Base-by-base conservation (phyloP, 2,329 filamentous ascomycete species). In the Ophiostoma piceae region DNA sequence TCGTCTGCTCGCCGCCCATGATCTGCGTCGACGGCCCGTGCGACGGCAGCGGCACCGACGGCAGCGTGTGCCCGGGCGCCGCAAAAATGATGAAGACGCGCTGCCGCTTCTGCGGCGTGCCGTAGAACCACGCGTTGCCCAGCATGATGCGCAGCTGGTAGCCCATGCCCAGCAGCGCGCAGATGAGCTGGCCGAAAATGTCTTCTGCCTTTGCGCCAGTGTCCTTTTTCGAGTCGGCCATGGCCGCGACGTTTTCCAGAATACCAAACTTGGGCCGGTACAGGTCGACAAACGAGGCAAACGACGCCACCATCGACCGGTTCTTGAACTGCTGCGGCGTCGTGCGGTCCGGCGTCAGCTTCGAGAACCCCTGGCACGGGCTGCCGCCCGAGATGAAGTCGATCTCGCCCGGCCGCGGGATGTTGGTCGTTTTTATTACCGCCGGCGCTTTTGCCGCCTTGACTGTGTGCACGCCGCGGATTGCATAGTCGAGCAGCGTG, bases 341-440 rank as follows among this genome's bases (percentile, higher is more conserved):
- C 0, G 82, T 79, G 74, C 83, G 87, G 74, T 88, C 78, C 0
- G 74, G 74, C 5, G 94, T 94, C 0, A 92, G 77, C 0, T 73
- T 69, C 0, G 90, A 93, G 74, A 92, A 95, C 0, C 90, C 92
- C 19, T 89, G 90, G 73, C 92, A 96, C 0, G 92, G 92, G 68
- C 87, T 91, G 0, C 92, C 92, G 1, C 86, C 92, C 1, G 85
- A 85, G 9, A 94, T 86, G 39, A 92, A 84, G 12, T 91, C 85
- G 0, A 94, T 85, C 0, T 88, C 81, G 0, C 89, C 90, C 0
- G 89, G 81, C 0, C 73, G 74, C 0, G 90, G 88, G 4, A 91
- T 81, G 0, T 80, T 0, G 75, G 71, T 19, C 8, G 35, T n/a
- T 26, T n/a, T 5, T 2, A n/a, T 1, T 2, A n/a, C 3, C 4